A percentile compares a stretch with the other conserved stretches of the same genome.
These are phyloP conservation scores for Aspergillus eucalypticola DNA, from an alignment of 2,329 filamentous ascomycete species.

Conservation along the genomic window DNA sequence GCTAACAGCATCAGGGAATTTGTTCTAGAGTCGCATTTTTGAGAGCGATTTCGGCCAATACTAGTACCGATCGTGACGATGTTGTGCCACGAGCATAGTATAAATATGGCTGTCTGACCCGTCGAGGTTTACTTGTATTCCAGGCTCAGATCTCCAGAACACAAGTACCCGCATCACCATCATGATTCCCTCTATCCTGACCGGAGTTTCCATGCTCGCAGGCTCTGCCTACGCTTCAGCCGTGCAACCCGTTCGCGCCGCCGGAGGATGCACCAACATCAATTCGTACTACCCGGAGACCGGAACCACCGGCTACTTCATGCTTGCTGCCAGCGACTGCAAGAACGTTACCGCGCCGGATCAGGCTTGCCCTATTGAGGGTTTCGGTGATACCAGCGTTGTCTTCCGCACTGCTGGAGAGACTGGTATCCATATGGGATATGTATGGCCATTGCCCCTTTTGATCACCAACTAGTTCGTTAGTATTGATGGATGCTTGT, in stretches of 20 bases:
- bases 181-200: constrained; percentile 5
- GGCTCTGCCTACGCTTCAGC: constrained; percentile 6
- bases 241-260: neutral
- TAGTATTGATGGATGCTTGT: neutral
- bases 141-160: too few relatives aligned
- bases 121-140: too few relatives aligned
- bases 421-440: neutral
- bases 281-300: constrained; percentile 3
- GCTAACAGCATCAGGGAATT: too few relatives aligned
- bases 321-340: neutral
- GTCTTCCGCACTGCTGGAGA: neutral
- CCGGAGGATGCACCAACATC: constrained; percentile 2
- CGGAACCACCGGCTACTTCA: neutral
- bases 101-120: too few relatives aligned
- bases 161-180: too few relatives aligned
- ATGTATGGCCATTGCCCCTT: neutral
- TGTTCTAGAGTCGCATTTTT: too few relatives aligned
- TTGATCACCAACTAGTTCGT: neutral
- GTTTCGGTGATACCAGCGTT: neutral
- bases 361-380: constrained; percentile 2
- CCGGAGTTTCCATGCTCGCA: neutral
- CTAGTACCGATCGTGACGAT: too few relatives aligned
- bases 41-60: too few relatives aligned
- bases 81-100: too few relatives aligned
- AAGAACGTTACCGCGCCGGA: neutral